Percentiles rank a stretch among this genome's conserved stretches.
These are phyloP conservation scores for Galerina marginata DNA, from an alignment of 768 basidiomycete genomes.

Conservation along the genomic window DNA sequence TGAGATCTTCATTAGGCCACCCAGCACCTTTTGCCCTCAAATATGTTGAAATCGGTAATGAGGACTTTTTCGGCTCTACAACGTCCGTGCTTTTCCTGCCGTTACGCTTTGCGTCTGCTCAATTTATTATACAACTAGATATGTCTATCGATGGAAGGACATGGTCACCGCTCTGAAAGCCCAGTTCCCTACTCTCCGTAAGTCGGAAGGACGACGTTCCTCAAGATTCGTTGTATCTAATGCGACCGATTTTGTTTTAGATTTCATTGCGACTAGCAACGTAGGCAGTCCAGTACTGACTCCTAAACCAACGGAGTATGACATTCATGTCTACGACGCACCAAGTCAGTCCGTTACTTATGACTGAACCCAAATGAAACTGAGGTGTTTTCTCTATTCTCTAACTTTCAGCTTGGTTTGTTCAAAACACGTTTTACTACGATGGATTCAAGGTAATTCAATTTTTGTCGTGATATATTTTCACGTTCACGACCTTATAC, in stretches of 20 bases:
- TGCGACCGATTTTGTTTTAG: constrained; percentile 32
- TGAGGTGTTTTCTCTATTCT: too few species aligned
- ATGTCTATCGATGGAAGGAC: constrained; percentile 57
- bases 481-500: neutral
- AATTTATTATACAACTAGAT: constrained; percentile 32
- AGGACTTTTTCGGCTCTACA: constrained; percentile 40
- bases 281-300: constrained; percentile 49
- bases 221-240: neutral
- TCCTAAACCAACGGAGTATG: constrained; percentile 57
- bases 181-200: constrained; percentile 58
- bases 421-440: constrained; percentile 46
- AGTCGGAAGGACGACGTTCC: constrained; percentile 20
- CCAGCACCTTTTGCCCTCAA: constrained; percentile 55
- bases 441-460: constrained; percentile 43
- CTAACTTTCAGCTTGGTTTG: constrained; percentile 42
- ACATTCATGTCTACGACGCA: constrained; percentile 65
- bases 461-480: too few species aligned
- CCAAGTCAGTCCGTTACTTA: constrained; percentile 41
- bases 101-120: neutral
- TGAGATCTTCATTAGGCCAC: constrained; percentile 49
- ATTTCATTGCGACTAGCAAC: constrained; percentile 60
- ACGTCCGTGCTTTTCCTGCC: constrained; percentile 17
- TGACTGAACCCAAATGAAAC: neutral
- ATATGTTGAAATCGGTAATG: constrained; percentile 63
- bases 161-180: constrained; percentile 50